Conservation (phyloP, 1,284 basidiomycete genomes). For the Coniferiporia sulphurascens region DNA sequence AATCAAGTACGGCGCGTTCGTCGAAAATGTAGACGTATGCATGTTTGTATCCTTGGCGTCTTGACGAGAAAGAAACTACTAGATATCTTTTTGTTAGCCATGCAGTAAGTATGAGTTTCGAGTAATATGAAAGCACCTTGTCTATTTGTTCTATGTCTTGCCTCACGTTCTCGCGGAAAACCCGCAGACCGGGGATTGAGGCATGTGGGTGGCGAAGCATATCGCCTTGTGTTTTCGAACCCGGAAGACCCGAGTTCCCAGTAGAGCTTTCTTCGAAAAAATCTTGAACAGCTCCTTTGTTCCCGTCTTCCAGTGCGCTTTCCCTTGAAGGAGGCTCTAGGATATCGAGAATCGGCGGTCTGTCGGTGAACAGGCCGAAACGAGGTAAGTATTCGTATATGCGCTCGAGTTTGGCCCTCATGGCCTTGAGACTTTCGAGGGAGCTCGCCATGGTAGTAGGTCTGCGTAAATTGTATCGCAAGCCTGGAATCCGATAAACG, state of each 20-base stretch:
- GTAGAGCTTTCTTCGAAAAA: not conserved
- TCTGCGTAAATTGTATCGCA: not conserved
- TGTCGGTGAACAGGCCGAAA: not conserved
- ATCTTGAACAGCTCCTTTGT: not conserved
- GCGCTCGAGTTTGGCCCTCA: slow-evolving; percentile 4
- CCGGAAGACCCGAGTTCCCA: not conserved
- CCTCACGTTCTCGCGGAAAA: slow-evolving; percentile 9
- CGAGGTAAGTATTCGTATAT: slow-evolving; percentile 8
- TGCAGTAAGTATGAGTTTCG: not conserved
- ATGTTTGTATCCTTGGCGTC: not conserved
- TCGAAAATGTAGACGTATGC: slow-evolving; percentile 35
- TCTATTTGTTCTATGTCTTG: slow-evolving; percentile 12
- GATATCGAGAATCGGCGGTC: slow-evolving; percentile 10
- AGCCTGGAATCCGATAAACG: not conserved
- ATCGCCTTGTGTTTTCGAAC: not conserved
- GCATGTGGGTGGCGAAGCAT: not conserved
- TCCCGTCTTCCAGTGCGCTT: not conserved
- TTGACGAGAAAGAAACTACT: slow-evolving; percentile 14
- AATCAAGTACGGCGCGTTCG: slow-evolving; percentile 70
- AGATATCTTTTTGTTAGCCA: not conserved
- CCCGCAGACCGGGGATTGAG: slow-evolving; percentile 11
- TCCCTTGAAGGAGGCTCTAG: not conserved
- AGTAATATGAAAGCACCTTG: slow-evolving; percentile 1
- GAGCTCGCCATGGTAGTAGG: slow-evolving; percentile 3
- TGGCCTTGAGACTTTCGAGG: not conserved